Conservation (phyloP, 2,329 filamentous ascomycete species). For the Drechslerella coelobrocha region DNA sequence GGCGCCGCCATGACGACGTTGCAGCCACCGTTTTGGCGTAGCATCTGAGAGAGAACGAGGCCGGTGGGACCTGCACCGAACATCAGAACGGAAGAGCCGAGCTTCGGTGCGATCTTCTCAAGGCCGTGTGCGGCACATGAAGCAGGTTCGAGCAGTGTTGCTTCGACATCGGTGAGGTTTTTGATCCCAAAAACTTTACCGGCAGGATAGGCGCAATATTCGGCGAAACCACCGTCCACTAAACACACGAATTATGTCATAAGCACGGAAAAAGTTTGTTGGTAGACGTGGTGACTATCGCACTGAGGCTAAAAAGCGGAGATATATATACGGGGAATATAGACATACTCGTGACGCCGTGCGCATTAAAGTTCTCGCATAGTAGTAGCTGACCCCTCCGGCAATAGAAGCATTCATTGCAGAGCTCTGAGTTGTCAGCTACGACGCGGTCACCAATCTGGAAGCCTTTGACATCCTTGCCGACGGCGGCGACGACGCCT, state of each 20-base stretch:
- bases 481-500: slow-evolving; percentile 68
- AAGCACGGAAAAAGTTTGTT: slow-evolving; percentile 7
- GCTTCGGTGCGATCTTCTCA: slow-evolving; percentile 71
- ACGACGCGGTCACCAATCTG: slow-evolving; percentile 70
- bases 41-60: slow-evolving; percentile 69
- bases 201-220: slow-evolving; percentile 68
- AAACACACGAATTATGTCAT: background rate
- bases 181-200: slow-evolving; percentile 70
- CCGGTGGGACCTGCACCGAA: slow-evolving; percentile 73
- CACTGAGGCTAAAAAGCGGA: background rate
- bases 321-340: background rate
- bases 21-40: slow-evolving; percentile 71
- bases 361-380: slow-evolving; percentile 73
- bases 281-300: background rate
- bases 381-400: slow-evolving; percentile 71
- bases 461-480: slow-evolving; percentile 68
- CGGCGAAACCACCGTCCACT: slow-evolving; percentile 74
- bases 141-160: slow-evolving; percentile 73
- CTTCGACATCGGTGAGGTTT: slow-evolving; percentile 72
- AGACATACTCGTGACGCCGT: slow-evolving; percentile 65
- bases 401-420: slow-evolving; percentile 76
- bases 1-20: slow-evolving; percentile 74
- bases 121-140: slow-evolving; percentile 75
- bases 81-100: slow-evolving; percentile 70
- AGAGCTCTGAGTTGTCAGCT: slow-evolving; percentile 71